phyloP scores from a whole-genome alignment of 148 eudicot species.

The Arctostaphylos glauca region DNA sequence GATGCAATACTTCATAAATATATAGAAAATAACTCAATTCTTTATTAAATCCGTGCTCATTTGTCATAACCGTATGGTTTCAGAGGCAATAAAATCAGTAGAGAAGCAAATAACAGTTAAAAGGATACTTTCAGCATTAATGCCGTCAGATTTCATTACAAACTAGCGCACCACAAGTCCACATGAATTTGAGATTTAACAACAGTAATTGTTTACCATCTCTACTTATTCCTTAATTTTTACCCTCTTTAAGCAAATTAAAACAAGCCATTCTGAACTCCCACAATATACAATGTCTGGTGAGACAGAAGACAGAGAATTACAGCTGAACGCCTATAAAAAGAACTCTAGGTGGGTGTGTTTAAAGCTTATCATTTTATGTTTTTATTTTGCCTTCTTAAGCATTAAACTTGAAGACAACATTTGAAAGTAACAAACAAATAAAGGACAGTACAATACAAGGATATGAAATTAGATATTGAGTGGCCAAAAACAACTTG shows the following conservation, averaged over 20 bases:
- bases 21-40: background rate
- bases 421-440: background rate
- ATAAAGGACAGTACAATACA: background rate
- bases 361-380: background rate
- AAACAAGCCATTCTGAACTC: background rate
- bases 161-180: background rate
- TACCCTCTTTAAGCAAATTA: background rate
- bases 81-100: background rate
- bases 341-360: background rate
- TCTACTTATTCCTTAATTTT: background rate
- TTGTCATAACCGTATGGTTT: background rate
- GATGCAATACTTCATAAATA: background rate
- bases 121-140: background rate
- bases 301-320: background rate
- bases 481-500: background rate
- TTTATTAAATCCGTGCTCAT: background rate
- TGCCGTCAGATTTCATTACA: background rate
- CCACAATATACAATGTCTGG: background rate
- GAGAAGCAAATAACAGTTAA: background rate
- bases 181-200: background rate
- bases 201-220: background rate
- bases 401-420: background rate
- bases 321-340: background rate
- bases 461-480: background rate
- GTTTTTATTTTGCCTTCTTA: background rate